These are phyloP conservation scores for Alloteropsis semialata DNA, from an alignment of 176 grass and related monocot genomes.

Conservation along the genomic window DNA sequence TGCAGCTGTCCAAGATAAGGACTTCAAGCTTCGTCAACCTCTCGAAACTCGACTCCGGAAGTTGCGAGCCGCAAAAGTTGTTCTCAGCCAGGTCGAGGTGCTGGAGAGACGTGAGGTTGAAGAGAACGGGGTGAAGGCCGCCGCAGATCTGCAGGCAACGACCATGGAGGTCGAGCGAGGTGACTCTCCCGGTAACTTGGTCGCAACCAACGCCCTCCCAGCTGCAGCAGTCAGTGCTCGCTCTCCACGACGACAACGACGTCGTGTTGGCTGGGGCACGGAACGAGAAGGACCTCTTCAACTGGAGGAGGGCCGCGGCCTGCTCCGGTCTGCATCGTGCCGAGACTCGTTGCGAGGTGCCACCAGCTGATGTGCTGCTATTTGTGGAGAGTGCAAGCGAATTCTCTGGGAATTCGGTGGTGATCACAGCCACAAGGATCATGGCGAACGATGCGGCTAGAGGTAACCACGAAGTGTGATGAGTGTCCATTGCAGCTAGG, in stretches of 20 bases:
- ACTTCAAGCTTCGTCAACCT: not conserved
- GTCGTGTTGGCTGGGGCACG: not conserved
- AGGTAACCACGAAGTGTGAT: too few relatives aligned
- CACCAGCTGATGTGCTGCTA: not conserved
- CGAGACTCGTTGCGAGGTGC: not conserved
- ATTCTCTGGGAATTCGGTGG: too few relatives aligned
- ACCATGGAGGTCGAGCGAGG: too few relatives aligned
- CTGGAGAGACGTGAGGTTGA: not conserved
- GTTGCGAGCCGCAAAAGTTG: not conserved
- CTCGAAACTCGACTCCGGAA: not conserved
- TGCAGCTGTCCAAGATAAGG: not conserved
- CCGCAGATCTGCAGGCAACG: too few relatives aligned
- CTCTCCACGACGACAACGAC: not conserved
- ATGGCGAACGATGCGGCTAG: too few relatives aligned
- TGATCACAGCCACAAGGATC: too few relatives aligned
- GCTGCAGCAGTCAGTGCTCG: too few relatives aligned
- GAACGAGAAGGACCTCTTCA: not conserved
- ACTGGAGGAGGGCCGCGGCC: not conserved
- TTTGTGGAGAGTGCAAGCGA: not conserved
- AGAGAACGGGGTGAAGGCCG: not conserved
- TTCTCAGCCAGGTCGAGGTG: not conserved
- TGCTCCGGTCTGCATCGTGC: not conserved
- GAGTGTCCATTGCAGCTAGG: too few relatives aligned
- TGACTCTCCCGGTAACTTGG: not conserved
- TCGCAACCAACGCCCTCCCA: too few relatives aligned